Base-by-base conservation (phyloP, 1,139 yeast species). In the Groenewaldozyma sp. region DNA sequence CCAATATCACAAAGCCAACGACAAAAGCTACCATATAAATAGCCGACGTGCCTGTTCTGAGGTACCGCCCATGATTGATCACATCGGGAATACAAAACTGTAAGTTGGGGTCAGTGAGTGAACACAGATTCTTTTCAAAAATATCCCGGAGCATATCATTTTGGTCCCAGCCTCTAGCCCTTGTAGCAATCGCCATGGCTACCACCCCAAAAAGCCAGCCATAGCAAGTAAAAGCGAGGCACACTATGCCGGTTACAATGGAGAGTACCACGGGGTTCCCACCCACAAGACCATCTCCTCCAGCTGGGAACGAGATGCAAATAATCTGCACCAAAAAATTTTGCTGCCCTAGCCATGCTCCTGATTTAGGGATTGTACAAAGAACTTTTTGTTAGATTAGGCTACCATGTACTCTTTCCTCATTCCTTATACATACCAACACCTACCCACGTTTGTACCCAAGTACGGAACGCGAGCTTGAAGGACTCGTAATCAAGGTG, bases 401-500 rank as follows among this genome's bases (percentile, higher is more conserved):
- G n/a, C n/a, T n/a, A n/a, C n/a, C n/a, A n/a, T n/a, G n/a, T n/a
- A n/a, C n/a, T n/a, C n/a, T n/a, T n/a, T n/a, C n/a, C n/a, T n/a
- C n/a, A n/a, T n/a, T n/a, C n/a, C n/a, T n/a, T n/a, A n/a, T n/a
- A n/a, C n/a, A n/a, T n/a, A n/a, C n/a, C n/a, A n/a, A 49, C 35
- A 4, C 50, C 40, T 3, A 51, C 45, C 53, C 57, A 55, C 38
- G 50, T 36, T 36, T 46, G 50, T 7, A 52, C 21, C 59, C 60
- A 58, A 1, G 58, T 50, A 3, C 62, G 44, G 9, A 51, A 29
- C 2, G 53, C 48, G 7, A 46, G 36, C 31, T 50, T 51, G 27
- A 55, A 36, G 16, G 59, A 54, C 5, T 42, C 31, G 13, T 26
- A 37, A 34, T 58, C 58, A 11, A 56, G 46, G 31, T 58, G 60